Evolutionary conservation across 2,329 filamentous ascomycete species (phyloP), one percentile per base, ranked within the genome.

Genomic region (Claviceps pusilla): DNA sequence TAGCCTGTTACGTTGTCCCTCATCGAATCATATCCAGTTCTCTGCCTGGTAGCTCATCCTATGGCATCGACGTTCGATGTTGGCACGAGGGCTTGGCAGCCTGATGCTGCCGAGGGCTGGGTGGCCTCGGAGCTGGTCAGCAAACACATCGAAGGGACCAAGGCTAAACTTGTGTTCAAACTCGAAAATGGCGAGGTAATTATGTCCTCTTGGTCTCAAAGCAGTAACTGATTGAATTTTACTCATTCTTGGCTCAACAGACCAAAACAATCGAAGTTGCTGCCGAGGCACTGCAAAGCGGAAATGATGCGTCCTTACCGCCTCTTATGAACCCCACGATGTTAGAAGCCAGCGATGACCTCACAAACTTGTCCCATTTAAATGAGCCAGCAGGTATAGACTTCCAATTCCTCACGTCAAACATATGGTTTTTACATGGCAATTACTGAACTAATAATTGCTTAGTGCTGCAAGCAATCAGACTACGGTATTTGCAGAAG

Each of bases 301-400:
- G 84, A 67, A 86, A 83, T 65, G 84, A 90, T 71, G 74, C 84
- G 53, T 82, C 82, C 55, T 76, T 98, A 59, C 93, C 93, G 50
- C 93, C 93, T 51, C 72, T 98, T 63, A 97, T 97, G 89, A 98
- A 98, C 70, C 93, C 93, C 61, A 81, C 91, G 52, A 94, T 97
- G 82, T 86, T 98, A 61, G 93, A 98, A 78, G 93, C 93, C 62
- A 96, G 90, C 73, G 93, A 98, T 73, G 93, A 98, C 71, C 74
- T 98, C 64, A 98, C 93, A 59, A 97, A 95, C 69, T 71, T 98
- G 61, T 98, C 93, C 62, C 90, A 98, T 80, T 74, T 98, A 58
- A 98, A 98, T 74, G 93, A 98, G 71, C 93, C 93, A 66, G 93
- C 93, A 69, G 90, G 89, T 95, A 83, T 51, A 64, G 14, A 50